phyloP scores from a whole-genome alignment of 2,329 filamentous ascomycete species.

The Curvularia verruculosa region DNA sequence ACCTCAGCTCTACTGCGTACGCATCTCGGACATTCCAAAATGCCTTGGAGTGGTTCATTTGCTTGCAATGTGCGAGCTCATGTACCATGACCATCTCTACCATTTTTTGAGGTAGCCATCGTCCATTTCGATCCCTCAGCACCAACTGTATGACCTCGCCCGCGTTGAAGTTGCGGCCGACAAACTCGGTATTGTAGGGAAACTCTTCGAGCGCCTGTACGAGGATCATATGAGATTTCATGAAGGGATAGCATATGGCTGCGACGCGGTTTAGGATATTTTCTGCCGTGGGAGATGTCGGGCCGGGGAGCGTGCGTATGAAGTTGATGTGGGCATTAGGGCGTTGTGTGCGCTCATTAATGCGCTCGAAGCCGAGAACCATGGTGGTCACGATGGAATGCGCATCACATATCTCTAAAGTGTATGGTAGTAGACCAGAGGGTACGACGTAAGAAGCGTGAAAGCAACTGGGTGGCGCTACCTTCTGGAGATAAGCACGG shows the following conservation, averaged over 20 bases:
- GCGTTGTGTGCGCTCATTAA: constrained; percentile 76
- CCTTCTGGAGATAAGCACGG: constrained; percentile 3
- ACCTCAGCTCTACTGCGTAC: constrained; percentile 73
- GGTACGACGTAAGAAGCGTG: neutral
- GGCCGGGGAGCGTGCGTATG: constrained; percentile 77
- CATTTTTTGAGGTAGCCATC: constrained; percentile 81
- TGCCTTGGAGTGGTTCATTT: constrained; percentile 85
- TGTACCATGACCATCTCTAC: constrained; percentile 98
- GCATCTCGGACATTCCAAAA: constrained; percentile 82
- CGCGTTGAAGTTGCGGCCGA: constrained; percentile 88
- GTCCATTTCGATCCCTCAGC: constrained; percentile 67
- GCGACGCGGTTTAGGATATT: constrained; percentile 48
- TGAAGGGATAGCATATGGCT: constrained; percentile 75
- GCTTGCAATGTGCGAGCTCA: constrained; percentile 83
- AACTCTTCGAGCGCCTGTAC: constrained; percentile 75
- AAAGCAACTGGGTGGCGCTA: constrained; percentile 1
- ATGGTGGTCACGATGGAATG: constrained; percentile 54
- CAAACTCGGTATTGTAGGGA: constrained; percentile 79
- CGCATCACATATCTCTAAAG: neutral
- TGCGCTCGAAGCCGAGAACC: constrained; percentile 77
- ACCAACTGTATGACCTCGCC: constrained; percentile 88
- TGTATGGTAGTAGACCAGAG: neutral
- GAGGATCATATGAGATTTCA: constrained; percentile 54
- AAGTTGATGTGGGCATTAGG: constrained; percentile 83
- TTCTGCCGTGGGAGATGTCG: constrained; percentile 43